Evolutionary conservation across 176 grass and related monocot species (phyloP), one percentile per base, ranked within the genome.

Genomic region (Echinochloa phyllopogon): DNA sequence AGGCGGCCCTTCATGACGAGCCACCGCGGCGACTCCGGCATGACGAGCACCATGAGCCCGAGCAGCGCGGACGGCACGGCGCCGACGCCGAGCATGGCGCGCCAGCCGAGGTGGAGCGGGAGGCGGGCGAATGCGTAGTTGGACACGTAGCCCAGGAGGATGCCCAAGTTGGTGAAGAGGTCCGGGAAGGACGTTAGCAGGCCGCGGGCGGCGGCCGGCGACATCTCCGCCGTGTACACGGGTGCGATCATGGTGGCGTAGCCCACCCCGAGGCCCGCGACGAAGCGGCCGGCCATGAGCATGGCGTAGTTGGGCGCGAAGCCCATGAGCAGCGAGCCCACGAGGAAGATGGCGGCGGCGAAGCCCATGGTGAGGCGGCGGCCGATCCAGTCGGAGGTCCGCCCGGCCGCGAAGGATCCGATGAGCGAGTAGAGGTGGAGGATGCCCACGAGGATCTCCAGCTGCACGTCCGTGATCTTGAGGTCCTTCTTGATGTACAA

Each of bases 11-110:
- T 92, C 65, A 91, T 86, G 86, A 96, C 67, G 8, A 96, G 94
- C 88, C 89, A 96, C 51, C 94, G 91, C 6, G 94, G 94, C 2
- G 94, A 96, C 64, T 95, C 93, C 3, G 90, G 93, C 90, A 95
- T 81, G 85, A 13, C 69, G 65, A 88, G 45, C 11, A 92, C 85
- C 42, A 78, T n/a, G 33, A 88, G 33, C 2, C 81, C 87, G 0
- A 94, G 87, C 20, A 94, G 40, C 20, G 83, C 47, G 64, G 87
- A 88, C 9, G 93, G 93, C 17, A 48, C 52, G 1, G 85, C 90
- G 69, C 93, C 87, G 23, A 90, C 17, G 73, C 90, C 85, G 61
- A 95, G 87, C 93, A 95, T 95, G 77, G 92, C 33, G 29, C 93
- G 93, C 93, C 93, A 95, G 47, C 85, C 85, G 56, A 95, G 62